These are phyloP conservation scores for Brassica cretica DNA, from an alignment of 345 rosid genomes.

Conservation along the genomic window DNA sequence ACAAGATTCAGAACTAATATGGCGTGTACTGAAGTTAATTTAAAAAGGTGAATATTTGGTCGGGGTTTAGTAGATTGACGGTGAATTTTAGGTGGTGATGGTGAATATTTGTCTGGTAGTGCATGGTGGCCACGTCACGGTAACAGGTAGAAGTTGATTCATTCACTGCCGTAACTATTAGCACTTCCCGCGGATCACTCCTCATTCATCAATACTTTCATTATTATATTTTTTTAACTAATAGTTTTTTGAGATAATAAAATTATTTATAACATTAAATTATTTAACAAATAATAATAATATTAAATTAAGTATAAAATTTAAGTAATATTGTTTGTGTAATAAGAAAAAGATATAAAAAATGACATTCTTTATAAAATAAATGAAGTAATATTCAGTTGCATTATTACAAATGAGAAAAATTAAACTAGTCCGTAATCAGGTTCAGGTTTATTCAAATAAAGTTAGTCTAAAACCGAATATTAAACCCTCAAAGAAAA, in stretches of 20 bases:
- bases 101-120: conserved; percentile 23
- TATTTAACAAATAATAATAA: too few relatives aligned
- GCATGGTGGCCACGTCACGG: conserved; percentile 25
- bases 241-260: too few relatives aligned
- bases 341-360: not conserved
- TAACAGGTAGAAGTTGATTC: not conserved
- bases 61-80: conserved; percentile 15
- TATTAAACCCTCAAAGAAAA: not conserved
- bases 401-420: not conserved
- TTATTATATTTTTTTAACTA: too few relatives aligned
- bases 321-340: too few relatives aligned
- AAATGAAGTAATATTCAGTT: not conserved
- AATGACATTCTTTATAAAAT: not conserved
- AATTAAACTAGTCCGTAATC: not conserved
- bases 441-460: not conserved
- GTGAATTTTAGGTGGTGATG: conserved; percentile 25
- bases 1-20: not conserved
- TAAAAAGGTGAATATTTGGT: not conserved
- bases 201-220: not conserved
- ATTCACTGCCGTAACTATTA: conserved; percentile 14
- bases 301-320: too few relatives aligned
- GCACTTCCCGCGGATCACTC: not conserved
- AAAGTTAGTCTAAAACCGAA: conserved; percentile 11
- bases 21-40: not conserved
- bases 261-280: too few relatives aligned